Evolutionary conservation across 176 grass and related monocot species (phyloP).

Genomic region (Aechmea fasciata): DNA sequence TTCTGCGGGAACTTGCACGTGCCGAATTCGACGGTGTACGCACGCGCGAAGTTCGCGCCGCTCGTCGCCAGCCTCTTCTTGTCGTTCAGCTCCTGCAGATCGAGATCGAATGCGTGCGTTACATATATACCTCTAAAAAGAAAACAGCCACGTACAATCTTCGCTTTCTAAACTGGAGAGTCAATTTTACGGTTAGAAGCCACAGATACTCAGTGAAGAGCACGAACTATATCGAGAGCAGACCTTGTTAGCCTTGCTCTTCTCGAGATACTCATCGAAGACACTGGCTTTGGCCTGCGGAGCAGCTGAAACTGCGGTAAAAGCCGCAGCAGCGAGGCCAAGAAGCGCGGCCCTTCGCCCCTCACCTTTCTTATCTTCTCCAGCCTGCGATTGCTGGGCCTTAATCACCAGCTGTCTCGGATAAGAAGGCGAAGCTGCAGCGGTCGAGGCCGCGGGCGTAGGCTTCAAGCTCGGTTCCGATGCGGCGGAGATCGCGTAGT

Average conservation of each 20-base stretch:
- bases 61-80: constrained; percentile 78
- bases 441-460: constrained; percentile 10
- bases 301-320: constrained; percentile 30
- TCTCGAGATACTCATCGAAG: constrained; percentile 93
- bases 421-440: constrained; percentile 1
- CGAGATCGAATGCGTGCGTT: not conserved
- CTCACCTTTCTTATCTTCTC: constrained; percentile 20
- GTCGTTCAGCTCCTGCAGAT: constrained; percentile 83
- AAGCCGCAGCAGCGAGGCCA: constrained; percentile 52
- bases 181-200: not conserved
- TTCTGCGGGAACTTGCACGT: constrained; percentile 90
- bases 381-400: constrained; percentile 13
- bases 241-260: constrained; percentile 93
- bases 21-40: constrained; percentile 88
- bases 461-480: constrained; percentile 18
- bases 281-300: constrained; percentile 48
- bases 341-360: constrained; percentile 59
- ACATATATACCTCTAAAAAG: no score
- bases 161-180: not conserved
- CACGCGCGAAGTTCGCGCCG: constrained; percentile 84
- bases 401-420: constrained; percentile 20
- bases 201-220: not conserved
- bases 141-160: not conserved
- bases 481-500: constrained; percentile 16
- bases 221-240: not conserved